These are phyloP conservation scores for Populus alba DNA, from an alignment of 345 rosid genomes.

Conservation along the genomic window DNA sequence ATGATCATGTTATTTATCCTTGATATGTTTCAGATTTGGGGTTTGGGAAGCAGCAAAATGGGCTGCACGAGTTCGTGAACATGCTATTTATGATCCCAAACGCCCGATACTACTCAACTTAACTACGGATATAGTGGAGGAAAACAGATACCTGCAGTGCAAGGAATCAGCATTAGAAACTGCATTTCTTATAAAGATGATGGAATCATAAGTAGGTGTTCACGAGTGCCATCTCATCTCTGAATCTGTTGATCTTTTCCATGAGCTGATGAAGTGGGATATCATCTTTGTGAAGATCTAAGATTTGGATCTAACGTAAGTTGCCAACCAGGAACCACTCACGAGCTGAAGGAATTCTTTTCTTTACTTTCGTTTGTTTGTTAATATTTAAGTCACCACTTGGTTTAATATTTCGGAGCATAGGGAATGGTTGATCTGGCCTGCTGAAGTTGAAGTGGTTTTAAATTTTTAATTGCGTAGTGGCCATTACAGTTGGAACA, in stretches of 20 bases:
- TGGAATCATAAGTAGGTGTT: slow-evolving; percentile 41
- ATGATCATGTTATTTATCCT: background rate
- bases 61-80: slow-evolving; percentile 78
- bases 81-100: slow-evolving; percentile 55
- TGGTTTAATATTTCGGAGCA: background rate
- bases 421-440: slow-evolving; percentile 1
- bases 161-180: slow-evolving; percentile 75
- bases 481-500: slow-evolving; percentile 22
- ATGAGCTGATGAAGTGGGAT: background rate
- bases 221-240: background rate
- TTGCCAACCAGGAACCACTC: background rate
- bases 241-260: background rate
- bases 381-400: slow-evolving; percentile 2
- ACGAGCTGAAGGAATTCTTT: background rate
- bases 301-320: slow-evolving; percentile 1
- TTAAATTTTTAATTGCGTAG: background rate
- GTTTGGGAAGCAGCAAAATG: slow-evolving; percentile 97
- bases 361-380: background rate
- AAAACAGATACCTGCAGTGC: slow-evolving; percentile 70
- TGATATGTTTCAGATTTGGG: slow-evolving; percentile 55
- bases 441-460: slow-evolving; percentile 1
- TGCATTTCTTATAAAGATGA: slow-evolving; percentile 68
- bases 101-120: slow-evolving; percentile 73
- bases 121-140: slow-evolving; percentile 77
- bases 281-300: background rate